Conservation (phyloP, 176 grass and related monocot genomes). For the Carex pumila region DNA sequence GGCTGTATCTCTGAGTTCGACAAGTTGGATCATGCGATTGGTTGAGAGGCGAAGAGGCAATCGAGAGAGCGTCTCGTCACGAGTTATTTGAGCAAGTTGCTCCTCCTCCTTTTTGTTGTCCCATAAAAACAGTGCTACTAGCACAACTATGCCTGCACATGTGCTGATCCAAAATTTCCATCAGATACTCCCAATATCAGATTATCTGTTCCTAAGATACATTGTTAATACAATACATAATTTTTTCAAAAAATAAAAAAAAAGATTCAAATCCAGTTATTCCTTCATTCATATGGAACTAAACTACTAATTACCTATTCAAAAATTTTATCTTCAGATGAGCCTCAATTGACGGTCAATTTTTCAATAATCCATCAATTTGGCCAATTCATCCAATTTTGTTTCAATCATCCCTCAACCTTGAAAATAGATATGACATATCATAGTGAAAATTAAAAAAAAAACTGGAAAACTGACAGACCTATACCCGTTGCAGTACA, state of each 20-base stretch:
- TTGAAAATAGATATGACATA: not conserved
- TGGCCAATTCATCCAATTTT: not conserved
- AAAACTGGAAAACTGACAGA: not conserved
- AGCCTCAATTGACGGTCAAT: not conserved
- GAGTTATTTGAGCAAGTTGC: slow-evolving; percentile 84
- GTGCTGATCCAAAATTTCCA: slow-evolving; percentile 74
- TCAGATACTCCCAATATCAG: slow-evolving; percentile 24
- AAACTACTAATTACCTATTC: not conserved
- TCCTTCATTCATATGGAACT: not conserved
- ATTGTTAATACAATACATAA: not conserved
- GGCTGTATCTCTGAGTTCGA: slow-evolving; percentile 73
- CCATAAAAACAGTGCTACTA: slow-evolving; percentile 86
- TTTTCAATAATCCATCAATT: not conserved
- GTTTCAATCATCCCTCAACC: not conserved
- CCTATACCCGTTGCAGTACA: not conserved
- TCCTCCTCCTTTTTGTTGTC: slow-evolving; percentile 96
- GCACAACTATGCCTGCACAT: slow-evolving; percentile 80
- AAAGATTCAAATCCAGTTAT: not conserved
- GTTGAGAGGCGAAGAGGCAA: slow-evolving; percentile 81
- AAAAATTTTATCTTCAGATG: not conserved
- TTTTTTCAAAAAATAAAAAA: not conserved
- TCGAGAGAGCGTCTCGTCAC: slow-evolving; percentile 87
- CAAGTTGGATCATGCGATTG: slow-evolving; percentile 79
- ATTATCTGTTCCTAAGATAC: not conserved
- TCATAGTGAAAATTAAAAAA: not conserved